A percentile compares a stretch with the other conserved stretches of the same genome.
These are phyloP conservation scores for Nicotiana benthamiana DNA, from an alignment of 257 asterid genomes.

Conservation along the genomic window DNA sequence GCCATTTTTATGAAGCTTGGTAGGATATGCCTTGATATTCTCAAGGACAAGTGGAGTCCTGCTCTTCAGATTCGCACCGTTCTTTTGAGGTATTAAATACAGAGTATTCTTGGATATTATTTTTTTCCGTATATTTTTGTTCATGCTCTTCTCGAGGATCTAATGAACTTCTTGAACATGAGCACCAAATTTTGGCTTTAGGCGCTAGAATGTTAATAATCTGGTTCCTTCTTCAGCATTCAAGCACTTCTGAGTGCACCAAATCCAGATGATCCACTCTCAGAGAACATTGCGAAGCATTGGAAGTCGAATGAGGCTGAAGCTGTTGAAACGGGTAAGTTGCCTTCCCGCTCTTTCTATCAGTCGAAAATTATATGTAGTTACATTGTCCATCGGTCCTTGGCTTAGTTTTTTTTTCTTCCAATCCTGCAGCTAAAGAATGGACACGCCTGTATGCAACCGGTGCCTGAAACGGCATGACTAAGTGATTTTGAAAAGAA, in stretches of 20 bases:
- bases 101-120: not conserved
- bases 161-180: not conserved
- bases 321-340: constrained; percentile 64
- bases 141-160: not conserved
- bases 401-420: not conserved
- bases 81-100: constrained; percentile 6
- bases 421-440: constrained; percentile 26
- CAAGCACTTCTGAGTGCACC: constrained; percentile 71
- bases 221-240: constrained; percentile 25
- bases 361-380: not conserved
- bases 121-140: not conserved
- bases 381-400: not conserved
- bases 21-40: constrained; percentile 97
- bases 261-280: constrained; percentile 63
- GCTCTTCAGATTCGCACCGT: constrained; percentile 97
- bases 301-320: constrained; percentile 58
- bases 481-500: not conserved
- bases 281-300: constrained; percentile 63
- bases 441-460: constrained; percentile 30
- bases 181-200: not conserved
- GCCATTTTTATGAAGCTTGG: constrained; percentile 62
- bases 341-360: not conserved
- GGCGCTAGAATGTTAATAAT: not conserved
- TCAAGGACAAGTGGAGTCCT: constrained; percentile 99
- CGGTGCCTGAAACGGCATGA: constrained; percentile 21